These are phyloP conservation scores for Purshia tridentata DNA, from an alignment of 306 rosid genomes.

Conservation along the genomic window DNA sequence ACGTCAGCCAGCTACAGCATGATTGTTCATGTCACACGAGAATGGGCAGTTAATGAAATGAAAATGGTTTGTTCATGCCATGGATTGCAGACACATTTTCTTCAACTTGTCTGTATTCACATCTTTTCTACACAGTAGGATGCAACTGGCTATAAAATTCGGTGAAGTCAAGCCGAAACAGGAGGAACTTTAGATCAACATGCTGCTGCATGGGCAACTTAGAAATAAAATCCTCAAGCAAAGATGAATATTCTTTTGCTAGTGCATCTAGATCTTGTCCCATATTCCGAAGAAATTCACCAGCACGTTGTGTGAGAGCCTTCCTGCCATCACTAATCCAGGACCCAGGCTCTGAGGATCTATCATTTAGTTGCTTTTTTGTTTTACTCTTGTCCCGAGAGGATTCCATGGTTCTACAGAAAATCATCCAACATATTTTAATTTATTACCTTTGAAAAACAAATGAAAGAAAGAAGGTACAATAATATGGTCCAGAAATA, in stretches of 20 bases:
- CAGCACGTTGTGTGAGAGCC: conserved; percentile 79
- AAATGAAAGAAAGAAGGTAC: neutral
- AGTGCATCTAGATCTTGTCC: conserved; percentile 77
- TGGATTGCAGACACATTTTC: conserved; percentile 26
- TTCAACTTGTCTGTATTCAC: conserved; percentile 25
- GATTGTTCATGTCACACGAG: conserved; percentile 34
- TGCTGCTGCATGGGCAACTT: conserved; percentile 96
- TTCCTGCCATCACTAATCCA: conserved; percentile 90
- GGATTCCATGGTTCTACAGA: conserved; percentile 64
- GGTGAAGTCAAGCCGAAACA: conserved; percentile 93
- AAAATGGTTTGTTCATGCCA: conserved; percentile 34
- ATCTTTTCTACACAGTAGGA: conserved; percentile 46
- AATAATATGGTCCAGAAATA: neutral
- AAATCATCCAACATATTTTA: conserved; percentile 23
- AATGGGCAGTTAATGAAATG: conserved; percentile 27
- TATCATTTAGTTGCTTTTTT: conserved; percentile 40
- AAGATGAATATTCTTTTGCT: conserved; percentile 78
- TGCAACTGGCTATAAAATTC: conserved; percentile 73
- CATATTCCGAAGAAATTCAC: conserved; percentile 75
- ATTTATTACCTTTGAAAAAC: conserved; percentile 5
- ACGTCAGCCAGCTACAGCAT: conserved; percentile 43
- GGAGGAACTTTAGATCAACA: conserved; percentile 92
- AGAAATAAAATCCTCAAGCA: conserved; percentile 83
- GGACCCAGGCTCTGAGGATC: conserved; percentile 55
- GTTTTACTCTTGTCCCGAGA: conserved; percentile 61